Conservation (phyloP, 1,139 yeast genomes). For the Hansenula lynferdii region DNA sequence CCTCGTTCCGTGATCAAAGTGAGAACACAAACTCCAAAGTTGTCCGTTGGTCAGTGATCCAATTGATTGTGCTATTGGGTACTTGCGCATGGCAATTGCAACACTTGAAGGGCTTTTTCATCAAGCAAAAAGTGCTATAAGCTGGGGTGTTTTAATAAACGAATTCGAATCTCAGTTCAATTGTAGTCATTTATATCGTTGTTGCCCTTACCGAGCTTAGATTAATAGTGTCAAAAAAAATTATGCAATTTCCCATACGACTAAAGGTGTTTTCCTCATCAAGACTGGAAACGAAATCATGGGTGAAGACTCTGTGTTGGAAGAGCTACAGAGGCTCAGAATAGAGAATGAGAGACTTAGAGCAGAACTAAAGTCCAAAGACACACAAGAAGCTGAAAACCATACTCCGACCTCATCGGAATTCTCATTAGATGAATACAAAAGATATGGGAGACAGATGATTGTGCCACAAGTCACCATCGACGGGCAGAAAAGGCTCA, state of each 20-base stretch:
- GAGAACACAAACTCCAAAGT: conserved; percentile 49
- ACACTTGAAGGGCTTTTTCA: conserved; percentile 55
- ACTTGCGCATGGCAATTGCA: conserved; percentile 61
- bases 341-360: conserved; percentile 12
- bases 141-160: too few species aligned
- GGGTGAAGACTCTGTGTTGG: conserved; percentile 4
- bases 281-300: too few species aligned
- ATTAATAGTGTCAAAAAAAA: too few species aligned
- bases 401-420: conserved; percentile 1
- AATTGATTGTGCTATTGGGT: conserved; percentile 36
- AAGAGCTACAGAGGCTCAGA: conserved; percentile 11
- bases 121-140: conserved; percentile 53
- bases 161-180: too few species aligned
- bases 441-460: conserved; percentile 92
- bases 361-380: conserved; percentile 1
- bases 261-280: too few species aligned
- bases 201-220: too few species aligned
- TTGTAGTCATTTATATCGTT: too few species aligned
- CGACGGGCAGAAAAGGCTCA: conserved; percentile 53
- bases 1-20: conserved; percentile 46
- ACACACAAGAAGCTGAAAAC: not conserved
- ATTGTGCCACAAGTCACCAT: conserved; percentile 56
- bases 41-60: conserved; percentile 51
- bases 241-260: too few species aligned
- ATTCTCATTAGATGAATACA: conserved; percentile 57